Evolutionary conservation across 495 filamentous ascomycete genomes (phyloP).

Genomic region (Amniculicola lignicola): DNA sequence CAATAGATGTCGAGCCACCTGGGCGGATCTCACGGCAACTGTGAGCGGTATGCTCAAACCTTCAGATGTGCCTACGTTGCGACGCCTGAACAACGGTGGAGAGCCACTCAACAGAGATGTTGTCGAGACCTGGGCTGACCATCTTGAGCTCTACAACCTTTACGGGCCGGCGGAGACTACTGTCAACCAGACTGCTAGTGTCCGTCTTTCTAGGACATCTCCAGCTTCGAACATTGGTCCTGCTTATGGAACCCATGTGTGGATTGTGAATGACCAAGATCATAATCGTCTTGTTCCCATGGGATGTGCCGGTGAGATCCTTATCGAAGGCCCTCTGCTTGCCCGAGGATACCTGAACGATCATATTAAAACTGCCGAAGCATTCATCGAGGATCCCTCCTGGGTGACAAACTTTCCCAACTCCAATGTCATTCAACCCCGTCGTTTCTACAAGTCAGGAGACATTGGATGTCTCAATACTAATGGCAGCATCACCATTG

Average conservation of each 20-base stretch:
- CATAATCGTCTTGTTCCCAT: constrained; percentile 42
- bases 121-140: constrained; percentile 17
- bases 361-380: constrained; percentile 34
- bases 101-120: constrained; percentile 16
- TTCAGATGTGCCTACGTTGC: constrained; percentile 8
- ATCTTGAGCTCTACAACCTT: constrained; percentile 16
- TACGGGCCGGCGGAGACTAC: constrained; percentile 23
- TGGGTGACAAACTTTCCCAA: constrained; percentile 12
- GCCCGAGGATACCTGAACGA: constrained; percentile 42
- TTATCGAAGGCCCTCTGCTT: constrained; percentile 47
- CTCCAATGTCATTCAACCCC: constrained; percentile 1
- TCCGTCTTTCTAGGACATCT: constrained; percentile 7
- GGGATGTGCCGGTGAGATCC: constrained; percentile 49
- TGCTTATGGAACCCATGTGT: constrained; percentile 25
- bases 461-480: constrained; percentile 40
- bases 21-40: constrained; percentile 33
- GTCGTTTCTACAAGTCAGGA: constrained; percentile 45
- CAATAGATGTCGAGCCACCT: constrained; percentile 31
- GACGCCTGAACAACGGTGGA: constrained; percentile 34
- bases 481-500: constrained; percentile 44
- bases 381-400: constrained; percentile 35
- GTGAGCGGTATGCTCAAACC: constrained; percentile 19
- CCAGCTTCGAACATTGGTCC: constrained; percentile 46
- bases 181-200: constrained; percentile 13
- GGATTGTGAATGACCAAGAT: constrained; percentile 42